These are phyloP conservation scores for Colletotrichum sojae DNA, from an alignment of 2,329 filamentous ascomycete species.

Conservation along the genomic window DNA sequence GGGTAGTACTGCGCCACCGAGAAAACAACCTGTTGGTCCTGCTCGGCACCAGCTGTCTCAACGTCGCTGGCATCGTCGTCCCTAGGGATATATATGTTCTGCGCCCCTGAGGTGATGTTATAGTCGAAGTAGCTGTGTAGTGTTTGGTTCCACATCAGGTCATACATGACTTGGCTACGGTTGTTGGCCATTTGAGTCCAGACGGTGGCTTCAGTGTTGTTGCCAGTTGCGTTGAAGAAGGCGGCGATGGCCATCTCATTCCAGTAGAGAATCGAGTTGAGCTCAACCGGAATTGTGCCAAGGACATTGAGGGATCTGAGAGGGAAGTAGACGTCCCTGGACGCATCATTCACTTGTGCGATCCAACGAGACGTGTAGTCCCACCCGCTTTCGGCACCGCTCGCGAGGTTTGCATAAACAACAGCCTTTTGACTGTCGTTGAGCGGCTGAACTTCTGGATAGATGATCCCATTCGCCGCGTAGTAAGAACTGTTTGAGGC, in stretches of 20 bases:
- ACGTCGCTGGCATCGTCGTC: constrained; percentile 61
- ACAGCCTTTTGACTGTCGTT: constrained; percentile 65
- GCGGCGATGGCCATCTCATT: constrained; percentile 73
- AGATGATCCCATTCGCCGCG: constrained; percentile 69
- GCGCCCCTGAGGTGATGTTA: constrained; percentile 71
- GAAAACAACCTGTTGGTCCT: constrained; percentile 71
- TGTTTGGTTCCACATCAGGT: constrained; percentile 75
- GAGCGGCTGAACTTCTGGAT: constrained; percentile 65
- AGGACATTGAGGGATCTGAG: constrained; percentile 73
- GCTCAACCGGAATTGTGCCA: constrained; percentile 73
- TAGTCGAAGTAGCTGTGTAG: constrained; percentile 78
- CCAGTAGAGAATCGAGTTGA: constrained; percentile 78
- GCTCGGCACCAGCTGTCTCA: constrained; percentile 62
- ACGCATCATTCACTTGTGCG: constrained; percentile 69
- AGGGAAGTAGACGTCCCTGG: constrained; percentile 74
- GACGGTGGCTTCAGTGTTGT: constrained; percentile 61
- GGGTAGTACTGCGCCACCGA: constrained; percentile 74
- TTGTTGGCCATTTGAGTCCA: constrained; percentile 66
- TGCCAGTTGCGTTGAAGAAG: constrained; percentile 67
- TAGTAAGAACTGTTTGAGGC: constrained; percentile 77
- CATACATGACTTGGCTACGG: constrained; percentile 74
- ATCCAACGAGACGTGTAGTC: constrained; percentile 75
- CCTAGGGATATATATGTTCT: constrained; percentile 67
- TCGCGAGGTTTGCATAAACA: constrained; percentile 74
- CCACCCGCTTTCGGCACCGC: constrained; percentile 76